These are phyloP conservation scores for Emmonsiellopsis sp. DNA, from an alignment of 2,329 filamentous ascomycete genomes.

Conservation along the genomic window DNA sequence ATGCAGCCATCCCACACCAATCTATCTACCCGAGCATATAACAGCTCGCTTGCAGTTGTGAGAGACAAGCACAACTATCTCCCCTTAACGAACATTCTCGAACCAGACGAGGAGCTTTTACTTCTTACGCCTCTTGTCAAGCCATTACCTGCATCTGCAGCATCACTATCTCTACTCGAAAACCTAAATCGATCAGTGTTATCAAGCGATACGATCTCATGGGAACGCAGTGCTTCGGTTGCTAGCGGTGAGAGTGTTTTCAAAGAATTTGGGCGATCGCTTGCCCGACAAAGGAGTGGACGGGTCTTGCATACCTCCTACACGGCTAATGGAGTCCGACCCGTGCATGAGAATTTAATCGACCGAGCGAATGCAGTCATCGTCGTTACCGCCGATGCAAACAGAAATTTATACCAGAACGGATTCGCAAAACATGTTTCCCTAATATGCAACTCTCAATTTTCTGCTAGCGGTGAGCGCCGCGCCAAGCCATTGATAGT, in stretches of 20 bases:
- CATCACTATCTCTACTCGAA: slow-evolving; percentile 56
- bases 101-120: slow-evolving; percentile 79
- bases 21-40: slow-evolving; percentile 78
- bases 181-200: slow-evolving; percentile 19
- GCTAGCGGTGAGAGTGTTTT: slow-evolving; percentile 94
- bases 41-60: slow-evolving; percentile 85
- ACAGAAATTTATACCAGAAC: slow-evolving; percentile 85
- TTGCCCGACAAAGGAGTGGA: slow-evolving; percentile 78
- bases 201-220: slow-evolving; percentile 45
- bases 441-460: slow-evolving; percentile 64
- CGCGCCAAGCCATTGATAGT: slow-evolving; percentile 70
- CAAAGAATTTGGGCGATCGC: slow-evolving; percentile 71
- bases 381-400: slow-evolving; percentile 86
- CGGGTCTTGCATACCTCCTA: slow-evolving; percentile 91
- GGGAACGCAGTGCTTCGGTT: slow-evolving; percentile 52
- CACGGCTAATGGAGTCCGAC: slow-evolving; percentile 82
- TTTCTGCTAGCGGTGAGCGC: slow-evolving; percentile 27
- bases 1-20: slow-evolving; percentile 74
- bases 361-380: slow-evolving; percentile 80
- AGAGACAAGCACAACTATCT: slow-evolving; percentile 78
- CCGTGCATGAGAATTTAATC: slow-evolving; percentile 88
- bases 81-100: slow-evolving; percentile 70
- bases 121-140: slow-evolving; percentile 84
- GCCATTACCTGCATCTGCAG: slow-evolving; percentile 78
- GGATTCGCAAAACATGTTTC: slow-evolving; percentile 94